phyloP scores from a whole-genome alignment of 1,139 yeast species.

The Hyphopichia fennica region DNA sequence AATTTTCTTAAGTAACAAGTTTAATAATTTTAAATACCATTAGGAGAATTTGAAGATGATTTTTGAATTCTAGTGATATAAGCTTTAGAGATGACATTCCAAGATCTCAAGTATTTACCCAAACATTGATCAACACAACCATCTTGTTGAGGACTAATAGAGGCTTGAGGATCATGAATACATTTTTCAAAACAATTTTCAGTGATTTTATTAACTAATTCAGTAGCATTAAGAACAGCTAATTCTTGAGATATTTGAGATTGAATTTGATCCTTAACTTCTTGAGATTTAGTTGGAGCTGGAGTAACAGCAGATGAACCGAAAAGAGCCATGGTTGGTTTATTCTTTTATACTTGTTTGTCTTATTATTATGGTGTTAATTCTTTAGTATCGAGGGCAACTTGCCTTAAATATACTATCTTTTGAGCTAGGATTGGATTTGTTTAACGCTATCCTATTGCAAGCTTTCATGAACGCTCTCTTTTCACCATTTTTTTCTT shows the following conservation, averaged over 20 bases:
- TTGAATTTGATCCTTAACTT: slow-evolving; percentile 60
- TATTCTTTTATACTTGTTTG: too few species aligned
- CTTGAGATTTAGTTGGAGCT: slow-evolving; percentile 19
- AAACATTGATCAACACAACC: slow-evolving; percentile 73
- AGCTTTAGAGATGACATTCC: slow-evolving; percentile 80
- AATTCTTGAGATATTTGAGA: slow-evolving; percentile 76
- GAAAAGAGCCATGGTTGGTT: slow-evolving; percentile 32
- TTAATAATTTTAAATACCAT: not conserved
- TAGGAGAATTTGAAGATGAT: not conserved
- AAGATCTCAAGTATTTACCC: slow-evolving; percentile 85
- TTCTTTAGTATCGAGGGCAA: too few species aligned
- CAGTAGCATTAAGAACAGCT: slow-evolving; percentile 87
- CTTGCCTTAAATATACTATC: too few species aligned
- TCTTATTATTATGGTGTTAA: too few species aligned
- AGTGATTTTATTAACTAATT: slow-evolving; percentile 81
- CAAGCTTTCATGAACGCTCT: too few species aligned
- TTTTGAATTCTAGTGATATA: slow-evolving; percentile 72
- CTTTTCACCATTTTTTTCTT: too few species aligned
- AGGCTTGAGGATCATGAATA: slow-evolving; percentile 52
- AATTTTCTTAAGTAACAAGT: too few species aligned
- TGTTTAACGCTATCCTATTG: too few species aligned
- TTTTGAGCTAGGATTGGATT: too few species aligned
- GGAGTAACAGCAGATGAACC: slow-evolving; percentile 18
- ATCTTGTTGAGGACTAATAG: slow-evolving; percentile 30
- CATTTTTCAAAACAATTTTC: slow-evolving; percentile 87